phyloP scores from a whole-genome alignment of 129 eudicot genomes.

The Helichrysum umbraculigerum region DNA sequence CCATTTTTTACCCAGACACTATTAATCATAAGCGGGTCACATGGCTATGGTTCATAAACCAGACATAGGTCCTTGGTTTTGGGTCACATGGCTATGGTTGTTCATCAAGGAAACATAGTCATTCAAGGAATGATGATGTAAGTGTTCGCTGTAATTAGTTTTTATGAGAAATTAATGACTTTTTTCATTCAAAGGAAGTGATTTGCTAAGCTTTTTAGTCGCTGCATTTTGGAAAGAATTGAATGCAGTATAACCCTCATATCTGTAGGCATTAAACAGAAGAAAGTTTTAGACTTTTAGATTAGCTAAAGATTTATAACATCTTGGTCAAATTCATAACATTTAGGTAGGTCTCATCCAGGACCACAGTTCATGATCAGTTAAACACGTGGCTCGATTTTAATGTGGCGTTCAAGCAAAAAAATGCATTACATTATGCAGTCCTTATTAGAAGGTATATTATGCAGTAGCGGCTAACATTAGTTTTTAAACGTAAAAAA shows the following conservation, averaged over 20 bases:
- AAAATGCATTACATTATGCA: too few species aligned
- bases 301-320: too few species aligned
- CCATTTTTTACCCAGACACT: not conserved
- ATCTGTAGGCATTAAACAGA: too few species aligned
- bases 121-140: not conserved
- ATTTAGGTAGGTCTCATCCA: too few species aligned
- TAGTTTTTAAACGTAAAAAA: too few species aligned
- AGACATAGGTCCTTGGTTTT: constrained; percentile 8
- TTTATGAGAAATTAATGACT: not conserved
- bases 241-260: not conserved
- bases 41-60: not conserved
- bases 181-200: not conserved
- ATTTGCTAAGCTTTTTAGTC: not conserved
- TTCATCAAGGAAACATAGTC: not conserved
- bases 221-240: not conserved
- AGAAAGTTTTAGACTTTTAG: too few species aligned
- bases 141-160: not conserved
- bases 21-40: constrained; percentile 4
- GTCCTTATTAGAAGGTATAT: too few species aligned
- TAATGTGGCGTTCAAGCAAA: too few species aligned
- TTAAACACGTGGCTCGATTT: too few species aligned
- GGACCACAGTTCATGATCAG: too few species aligned
- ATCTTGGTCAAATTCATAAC: too few species aligned
- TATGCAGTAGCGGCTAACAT: too few species aligned
- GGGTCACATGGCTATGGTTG: constrained; percentile 1